Evolutionary conservation across 1,284 basidiomycete genomes (phyloP).

Genomic region (Puccinia triticina): DNA sequence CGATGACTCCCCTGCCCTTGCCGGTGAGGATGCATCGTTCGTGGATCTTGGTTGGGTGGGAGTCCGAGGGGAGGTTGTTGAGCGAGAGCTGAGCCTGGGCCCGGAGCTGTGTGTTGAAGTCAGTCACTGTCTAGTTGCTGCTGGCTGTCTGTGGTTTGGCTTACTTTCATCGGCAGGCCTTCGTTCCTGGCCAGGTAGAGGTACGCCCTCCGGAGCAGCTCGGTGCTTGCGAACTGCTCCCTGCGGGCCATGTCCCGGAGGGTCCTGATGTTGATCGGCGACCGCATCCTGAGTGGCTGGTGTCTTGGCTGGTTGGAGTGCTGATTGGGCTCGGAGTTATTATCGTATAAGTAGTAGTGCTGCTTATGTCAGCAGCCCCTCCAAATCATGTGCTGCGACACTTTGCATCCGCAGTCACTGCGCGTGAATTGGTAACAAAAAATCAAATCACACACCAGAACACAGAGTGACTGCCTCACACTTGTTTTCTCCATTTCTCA

Average conservation of each 20-base stretch:
- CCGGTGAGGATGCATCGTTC: conserved; percentile 48
- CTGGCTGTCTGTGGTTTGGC: neutral
- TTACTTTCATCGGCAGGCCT: conserved; percentile 48
- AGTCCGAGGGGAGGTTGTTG: conserved; percentile 48
- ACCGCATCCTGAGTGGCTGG: conserved; percentile 16
- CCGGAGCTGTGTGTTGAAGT: conserved; percentile 13
- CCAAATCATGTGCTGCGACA: too few species aligned
- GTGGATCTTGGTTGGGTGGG: conserved; percentile 52
- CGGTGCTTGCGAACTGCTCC: conserved; percentile 41
- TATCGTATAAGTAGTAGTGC: too few species aligned
- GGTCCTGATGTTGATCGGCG: conserved; percentile 51
- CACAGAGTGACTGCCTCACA: too few species aligned
- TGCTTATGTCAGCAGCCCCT: too few species aligned
- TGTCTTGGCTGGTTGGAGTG: too few species aligned
- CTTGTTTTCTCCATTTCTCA: too few species aligned
- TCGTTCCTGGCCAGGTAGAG: conserved; percentile 44
- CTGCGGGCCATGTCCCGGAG: conserved; percentile 41
- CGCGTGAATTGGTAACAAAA: too few species aligned
- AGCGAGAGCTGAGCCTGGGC: conserved; percentile 51
- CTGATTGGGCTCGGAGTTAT: too few species aligned
- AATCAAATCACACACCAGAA: too few species aligned
- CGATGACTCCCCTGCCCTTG: conserved; percentile 49
- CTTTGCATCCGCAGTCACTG: too few species aligned
- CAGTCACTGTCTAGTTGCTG: neutral
- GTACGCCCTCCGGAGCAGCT: conserved; percentile 39